Conservation (phyloP, 1,284 basidiomycete species). For the Coniferiporia weirii region DNA sequence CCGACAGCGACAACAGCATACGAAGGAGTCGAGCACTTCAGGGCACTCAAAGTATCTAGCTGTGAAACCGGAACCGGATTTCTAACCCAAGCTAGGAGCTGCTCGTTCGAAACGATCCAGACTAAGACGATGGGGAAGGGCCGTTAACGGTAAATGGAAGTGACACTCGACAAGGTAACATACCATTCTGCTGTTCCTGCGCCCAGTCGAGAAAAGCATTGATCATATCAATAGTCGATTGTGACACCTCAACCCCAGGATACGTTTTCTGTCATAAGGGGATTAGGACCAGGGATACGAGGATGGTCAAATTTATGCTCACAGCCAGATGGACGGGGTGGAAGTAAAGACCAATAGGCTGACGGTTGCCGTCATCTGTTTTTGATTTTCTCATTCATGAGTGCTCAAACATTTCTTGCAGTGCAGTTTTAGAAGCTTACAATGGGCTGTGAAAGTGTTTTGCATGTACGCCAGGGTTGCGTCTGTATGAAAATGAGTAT, state of each 20-base stretch:
- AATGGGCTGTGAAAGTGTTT: conserved; percentile 69
- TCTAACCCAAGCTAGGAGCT: conserved; percentile 70
- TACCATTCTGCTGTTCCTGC: conserved; percentile 64
- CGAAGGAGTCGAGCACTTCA: conserved; percentile 60
- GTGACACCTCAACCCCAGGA: conserved; percentile 48
- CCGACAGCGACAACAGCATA: background rate
- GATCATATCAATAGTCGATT: conserved; percentile 63
- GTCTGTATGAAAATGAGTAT: conserved; percentile 13
- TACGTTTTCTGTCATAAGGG: conserved; percentile 38
- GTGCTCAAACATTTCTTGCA: conserved; percentile 12
- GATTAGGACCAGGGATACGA: background rate
- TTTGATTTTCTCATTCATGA: background rate
- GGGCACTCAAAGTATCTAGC: conserved; percentile 44
- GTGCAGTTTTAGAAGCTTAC: conserved; percentile 17
- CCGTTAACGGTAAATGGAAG: background rate
- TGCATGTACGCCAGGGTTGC: conserved; percentile 73
- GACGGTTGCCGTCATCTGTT: conserved; percentile 60
- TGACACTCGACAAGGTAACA: conserved; percentile 9
- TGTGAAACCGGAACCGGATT: conserved; percentile 64
- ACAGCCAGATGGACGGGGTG: conserved; percentile 78
- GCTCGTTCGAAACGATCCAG: conserved; percentile 74
- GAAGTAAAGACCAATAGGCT: conserved; percentile 78
- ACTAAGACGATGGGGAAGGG: conserved; percentile 33
- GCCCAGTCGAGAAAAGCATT: conserved; percentile 82
- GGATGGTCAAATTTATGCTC: conserved; percentile 21